Conservation (phyloP, 805 yeast genomes). For the Naumovozyma baii region DNA sequence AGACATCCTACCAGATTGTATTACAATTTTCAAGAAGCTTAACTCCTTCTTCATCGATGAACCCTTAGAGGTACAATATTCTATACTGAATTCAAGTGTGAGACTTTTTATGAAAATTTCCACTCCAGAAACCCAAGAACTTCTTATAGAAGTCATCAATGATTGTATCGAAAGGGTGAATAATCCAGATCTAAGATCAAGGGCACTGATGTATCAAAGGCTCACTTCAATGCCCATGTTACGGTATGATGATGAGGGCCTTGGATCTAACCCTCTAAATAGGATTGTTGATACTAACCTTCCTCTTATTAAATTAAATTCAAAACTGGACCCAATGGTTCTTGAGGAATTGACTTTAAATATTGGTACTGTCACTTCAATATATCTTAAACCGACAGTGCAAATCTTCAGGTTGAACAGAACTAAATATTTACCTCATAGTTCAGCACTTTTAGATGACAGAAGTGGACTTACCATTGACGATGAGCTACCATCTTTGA, state of each 20-base stretch:
- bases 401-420: constrained; percentile 65
- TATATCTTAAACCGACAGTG: constrained; percentile 75
- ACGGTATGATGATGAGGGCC: constrained; percentile 1
- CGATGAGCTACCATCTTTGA: not conserved
- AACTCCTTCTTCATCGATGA: constrained; percentile 45
- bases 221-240: constrained; percentile 38
- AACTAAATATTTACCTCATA: constrained; percentile 38
- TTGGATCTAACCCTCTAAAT: constrained; percentile 4
- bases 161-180: constrained; percentile 63
- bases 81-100: constrained; percentile 63
- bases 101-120: constrained; percentile 57
- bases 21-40: constrained; percentile 28
- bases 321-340: constrained; percentile 56
- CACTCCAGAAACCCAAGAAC: constrained; percentile 38
- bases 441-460: constrained; percentile 37
- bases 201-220: constrained; percentile 83
- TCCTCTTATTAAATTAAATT: constrained; percentile 62
- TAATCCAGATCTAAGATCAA: constrained; percentile 78
- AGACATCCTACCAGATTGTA: constrained; percentile 30
- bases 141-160: constrained; percentile 52
- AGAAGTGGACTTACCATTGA: constrained; percentile 5
- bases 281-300: constrained; percentile 49
- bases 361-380: constrained; percentile 73
- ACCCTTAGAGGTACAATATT: constrained; percentile 61
- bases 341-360: constrained; percentile 75